Evolutionary conservation across 352 stramenopile genomes (phyloP), one percentile per base, ranked within the genome.

Genomic region (Blastocystis sp.): DNA sequence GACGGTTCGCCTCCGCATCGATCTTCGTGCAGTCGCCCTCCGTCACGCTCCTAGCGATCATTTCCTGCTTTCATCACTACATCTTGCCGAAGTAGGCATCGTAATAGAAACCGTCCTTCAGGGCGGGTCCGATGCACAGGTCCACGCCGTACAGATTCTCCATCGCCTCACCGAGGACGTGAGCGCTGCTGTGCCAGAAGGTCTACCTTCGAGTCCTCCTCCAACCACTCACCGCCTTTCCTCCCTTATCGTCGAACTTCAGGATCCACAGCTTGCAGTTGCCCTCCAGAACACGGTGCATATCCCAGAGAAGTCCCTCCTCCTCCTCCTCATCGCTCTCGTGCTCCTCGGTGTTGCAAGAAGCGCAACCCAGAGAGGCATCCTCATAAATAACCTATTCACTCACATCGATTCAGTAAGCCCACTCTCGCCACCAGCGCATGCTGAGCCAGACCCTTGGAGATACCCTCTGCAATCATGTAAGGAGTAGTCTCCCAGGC

Each of bases 21-120:
- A 97, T 92, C 32, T 93, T 91, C n/a, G 89, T 91, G 72, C 94
- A 89, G 36, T 96, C 92, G 88, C 91, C 88, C n/a, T 94, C 91
- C 0, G 84, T 84, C 24, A 92, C 87, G 36, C 89, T 90, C 44
- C 88, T 90, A 76, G 3, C 16, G 6, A 21, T 72, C 29, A 72
- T 48, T 4, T 11, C 3, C 4, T 1, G n/a, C 1, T 44, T 21
- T 49, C 0, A 27, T 11, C 21, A 9, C 61, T 72, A 44, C 53
- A 76, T 76, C 44, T 76, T 85, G 76, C 96, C 96, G 93, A 99
- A 98, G 91, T 98, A 99, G 85, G 93, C 95, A 92, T 99, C 96
- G 88, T 99, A 99, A 89, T 98, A 99, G 87, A 98, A 99, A 24
- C 96, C 96, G 67, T 94, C 93, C 51, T 96, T 92, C n/a, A 99